A percentile compares a stretch with the other conserved stretches of the same genome.
Evolutionary conservation across 352 stramenopile species (phyloP).

Genomic region (Pythium monospermum): DNA sequence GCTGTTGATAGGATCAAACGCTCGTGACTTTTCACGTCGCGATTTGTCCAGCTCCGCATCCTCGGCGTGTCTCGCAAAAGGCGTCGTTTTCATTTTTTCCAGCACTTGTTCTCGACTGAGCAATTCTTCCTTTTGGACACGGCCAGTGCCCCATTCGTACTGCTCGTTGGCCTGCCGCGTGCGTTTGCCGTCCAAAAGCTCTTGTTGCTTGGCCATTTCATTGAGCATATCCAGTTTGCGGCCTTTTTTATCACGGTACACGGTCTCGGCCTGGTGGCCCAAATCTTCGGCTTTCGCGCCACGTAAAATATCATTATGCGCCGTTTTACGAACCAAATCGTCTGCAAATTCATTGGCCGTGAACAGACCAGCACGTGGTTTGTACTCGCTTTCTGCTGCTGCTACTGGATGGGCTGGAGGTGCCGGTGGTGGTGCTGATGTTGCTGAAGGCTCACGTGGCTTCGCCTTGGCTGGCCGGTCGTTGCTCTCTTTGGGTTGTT

Average conservation of each 20-base stretch:
- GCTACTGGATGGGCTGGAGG: neutral
- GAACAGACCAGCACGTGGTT: slow-evolving; percentile 49
- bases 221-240: slow-evolving; percentile 85
- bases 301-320: slow-evolving; percentile 46
- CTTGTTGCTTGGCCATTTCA: slow-evolving; percentile 76
- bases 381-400: slow-evolving; percentile 23
- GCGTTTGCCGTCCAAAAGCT: slow-evolving; percentile 70
- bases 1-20: slow-evolving; percentile 77
- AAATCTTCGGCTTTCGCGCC: slow-evolving; percentile 53
- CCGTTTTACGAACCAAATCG: slow-evolving; percentile 45
- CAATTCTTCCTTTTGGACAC: slow-evolving; percentile 72
- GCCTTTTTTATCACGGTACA: slow-evolving; percentile 81
- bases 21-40: slow-evolving; percentile 48
- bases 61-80: slow-evolving; percentile 65
- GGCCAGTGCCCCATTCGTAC: slow-evolving; percentile 81
- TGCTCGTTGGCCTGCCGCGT: slow-evolving; percentile 73
- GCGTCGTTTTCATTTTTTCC: slow-evolving; percentile 55
- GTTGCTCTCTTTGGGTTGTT: neutral
- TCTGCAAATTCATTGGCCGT: slow-evolving; percentile 61
- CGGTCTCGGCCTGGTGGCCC: slow-evolving; percentile 70
- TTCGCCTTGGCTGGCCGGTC: neutral
- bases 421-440: too few species aligned
- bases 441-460: too few species aligned
- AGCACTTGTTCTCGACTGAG: slow-evolving; percentile 52
- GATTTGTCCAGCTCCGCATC: slow-evolving; percentile 65